Base-by-base conservation (phyloP, 2,329 filamentous ascomycete genomes). In the Colletotrichum lentis region DNA sequence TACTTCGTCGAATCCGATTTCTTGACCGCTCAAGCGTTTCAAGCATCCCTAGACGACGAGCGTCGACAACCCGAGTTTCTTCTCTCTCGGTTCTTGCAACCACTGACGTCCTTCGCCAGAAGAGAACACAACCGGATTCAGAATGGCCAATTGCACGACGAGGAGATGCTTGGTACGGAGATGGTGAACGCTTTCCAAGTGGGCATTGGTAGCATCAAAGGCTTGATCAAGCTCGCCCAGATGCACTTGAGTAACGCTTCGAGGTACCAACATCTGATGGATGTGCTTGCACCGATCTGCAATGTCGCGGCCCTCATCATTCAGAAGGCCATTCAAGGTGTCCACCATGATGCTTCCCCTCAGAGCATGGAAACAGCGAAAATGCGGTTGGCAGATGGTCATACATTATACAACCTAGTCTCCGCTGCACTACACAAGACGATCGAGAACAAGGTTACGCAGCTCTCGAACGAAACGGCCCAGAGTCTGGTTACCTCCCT, bases 381-480 rank as follows among this genome's bases (percentile, higher is more conserved):
- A 55, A 73, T 76, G 22, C 77, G 78, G 47, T 70, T 86, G 65
- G 76, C 71, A 64, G 70, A 78, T 49, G 83, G 80, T 0, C 77
- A 85, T 62, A 70, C 76, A 2, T 78, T 84, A 35, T 88, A 84
- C 72, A 74, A 75, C 20, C 70, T 76, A 12, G 78, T 83, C 44
- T 82, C 83, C 1, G 72, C 72, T 6, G 80, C 80, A 5, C 72
- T 89, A 18, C 77, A 79, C 3, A 71, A 72, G 3, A 80, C 85
- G 62, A 82, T 89, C 50, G 85, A 88, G 22, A 89, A 86, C 71
- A 83, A 84, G 63, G 81, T 85, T 49, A 87, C 85, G 11, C 80
- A 80, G 56, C 77, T 90, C 20, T 79, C 77, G 16, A 76, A 77
- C 16, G 85, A 88, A 2, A 80, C 78, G 35, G 80, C 83, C 0